These are phyloP conservation scores for Dipodascus geniculatus DNA, from an alignment of 805 yeast species.

Conservation along the genomic window DNA sequence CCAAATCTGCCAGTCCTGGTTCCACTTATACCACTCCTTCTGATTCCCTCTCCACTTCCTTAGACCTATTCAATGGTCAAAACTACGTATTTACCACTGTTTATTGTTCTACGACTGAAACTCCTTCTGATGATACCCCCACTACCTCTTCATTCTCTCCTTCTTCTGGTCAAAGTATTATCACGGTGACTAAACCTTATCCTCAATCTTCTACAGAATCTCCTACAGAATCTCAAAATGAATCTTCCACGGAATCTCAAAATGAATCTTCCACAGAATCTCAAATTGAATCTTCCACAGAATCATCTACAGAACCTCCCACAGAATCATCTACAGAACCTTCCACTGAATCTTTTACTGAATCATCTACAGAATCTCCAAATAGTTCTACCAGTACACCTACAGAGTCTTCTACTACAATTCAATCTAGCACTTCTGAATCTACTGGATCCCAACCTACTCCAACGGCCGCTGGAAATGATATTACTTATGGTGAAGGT, in stretches of 20 bases:
- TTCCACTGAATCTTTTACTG: slow-evolving; percentile 4
- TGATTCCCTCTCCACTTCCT: neutral
- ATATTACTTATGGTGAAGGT: neutral
- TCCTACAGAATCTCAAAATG: too few relatives aligned
- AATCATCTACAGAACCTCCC: too few relatives aligned
- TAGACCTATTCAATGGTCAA: neutral
- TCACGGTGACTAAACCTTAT: too few relatives aligned
- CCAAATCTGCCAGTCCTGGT: neutral
- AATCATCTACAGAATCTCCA: neutral
- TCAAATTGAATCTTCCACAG: too few relatives aligned
- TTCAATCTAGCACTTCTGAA: slow-evolving; percentile 2
- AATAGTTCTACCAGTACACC: slow-evolving; percentile 1
- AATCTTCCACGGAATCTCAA: too few relatives aligned
- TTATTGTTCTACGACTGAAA: neutral
- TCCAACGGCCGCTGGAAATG: slow-evolving; percentile 4
- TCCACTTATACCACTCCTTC: neutral
- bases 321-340: too few relatives aligned
- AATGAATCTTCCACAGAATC: too few relatives aligned
- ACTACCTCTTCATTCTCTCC: too few relatives aligned
- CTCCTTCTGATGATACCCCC: neutral
- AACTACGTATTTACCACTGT: neutral
- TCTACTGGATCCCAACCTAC: slow-evolving; percentile 1
- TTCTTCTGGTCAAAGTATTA: too few relatives aligned
- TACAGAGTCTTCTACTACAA: neutral
- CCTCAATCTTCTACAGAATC: too few relatives aligned